A percentile compares a stretch with the other conserved stretches of the same genome.
These are phyloP conservation scores for Trametes coccinea DNA, from an alignment of 768 basidiomycete genomes.

Conservation along the genomic window DNA sequence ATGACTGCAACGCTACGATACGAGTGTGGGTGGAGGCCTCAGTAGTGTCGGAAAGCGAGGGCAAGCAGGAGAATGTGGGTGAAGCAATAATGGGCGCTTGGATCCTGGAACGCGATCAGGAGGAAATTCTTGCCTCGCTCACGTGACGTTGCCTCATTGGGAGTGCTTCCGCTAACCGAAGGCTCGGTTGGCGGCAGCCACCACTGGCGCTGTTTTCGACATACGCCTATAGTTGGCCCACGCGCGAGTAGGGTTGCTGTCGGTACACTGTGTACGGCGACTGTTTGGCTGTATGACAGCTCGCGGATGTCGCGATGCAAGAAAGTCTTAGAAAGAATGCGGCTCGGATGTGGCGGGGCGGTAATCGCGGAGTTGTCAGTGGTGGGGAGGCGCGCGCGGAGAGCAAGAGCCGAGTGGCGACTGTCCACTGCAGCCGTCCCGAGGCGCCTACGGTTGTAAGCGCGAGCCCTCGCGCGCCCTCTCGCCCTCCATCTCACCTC, in stretches of 20 bases:
- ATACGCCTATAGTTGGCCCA: too few relatives aligned
- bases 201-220: too few relatives aligned
- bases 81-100: constrained; percentile 6
- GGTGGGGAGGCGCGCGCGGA: background rate
- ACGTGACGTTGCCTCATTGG: constrained; percentile 13
- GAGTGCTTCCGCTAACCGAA: background rate
- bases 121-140: constrained; percentile 10
- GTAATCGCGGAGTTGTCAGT: background rate
- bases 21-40: background rate
- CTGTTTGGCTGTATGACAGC: too few relatives aligned
- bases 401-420: background rate
- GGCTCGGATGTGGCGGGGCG: background rate
- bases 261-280: too few relatives aligned
- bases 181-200: constrained; percentile 2
- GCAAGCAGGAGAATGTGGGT: background rate
- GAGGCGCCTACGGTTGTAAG: constrained; percentile 13
- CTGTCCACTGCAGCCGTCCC: background rate
- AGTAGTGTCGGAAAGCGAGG: background rate
- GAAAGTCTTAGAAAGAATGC: background rate
- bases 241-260: too few relatives aligned
- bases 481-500: constrained; percentile 13
- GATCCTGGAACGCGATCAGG: background rate
- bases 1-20: constrained; percentile 40
- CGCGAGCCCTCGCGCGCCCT: constrained; percentile 1
- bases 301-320: too few relatives aligned